Evolutionary conservation across 768 basidiomycete genomes (phyloP).

Genomic region (Panellus pusillus): DNA sequence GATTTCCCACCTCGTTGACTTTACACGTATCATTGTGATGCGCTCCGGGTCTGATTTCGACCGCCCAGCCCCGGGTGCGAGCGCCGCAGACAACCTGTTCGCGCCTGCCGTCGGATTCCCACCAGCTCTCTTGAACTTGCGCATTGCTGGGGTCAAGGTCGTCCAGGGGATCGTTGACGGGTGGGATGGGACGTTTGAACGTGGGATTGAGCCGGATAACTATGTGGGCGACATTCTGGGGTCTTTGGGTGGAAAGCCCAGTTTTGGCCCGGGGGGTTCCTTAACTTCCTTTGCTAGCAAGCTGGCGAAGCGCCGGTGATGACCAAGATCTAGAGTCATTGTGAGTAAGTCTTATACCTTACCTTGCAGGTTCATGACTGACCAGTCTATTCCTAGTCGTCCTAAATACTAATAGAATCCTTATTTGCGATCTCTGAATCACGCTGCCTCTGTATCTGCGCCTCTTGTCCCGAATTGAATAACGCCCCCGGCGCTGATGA

Average conservation of each 20-base stretch:
- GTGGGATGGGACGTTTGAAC: constrained; percentile 34
- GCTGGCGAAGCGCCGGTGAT: background rate
- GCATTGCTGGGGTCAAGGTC: constrained; percentile 36
- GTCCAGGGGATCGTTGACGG: constrained; percentile 36
- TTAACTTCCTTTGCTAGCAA: background rate
- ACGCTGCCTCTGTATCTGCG: too few species aligned
- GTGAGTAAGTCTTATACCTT: too few species aligned
- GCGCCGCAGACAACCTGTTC: constrained; percentile 32
- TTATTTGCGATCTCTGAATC: too few species aligned
- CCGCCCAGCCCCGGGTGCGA: constrained; percentile 23
- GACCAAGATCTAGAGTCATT: background rate
- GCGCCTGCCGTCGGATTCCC: constrained; percentile 32
- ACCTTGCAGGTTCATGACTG: too few species aligned
- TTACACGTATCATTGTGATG: constrained; percentile 38
- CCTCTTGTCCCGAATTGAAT: too few species aligned
- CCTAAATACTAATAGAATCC: too few species aligned
- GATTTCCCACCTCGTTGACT: constrained; percentile 33
- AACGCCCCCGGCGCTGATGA: too few species aligned
- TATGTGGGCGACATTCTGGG: constrained; percentile 32
- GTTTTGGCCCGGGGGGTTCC: constrained; percentile 15
- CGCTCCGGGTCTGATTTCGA: constrained; percentile 38
- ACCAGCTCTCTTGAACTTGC: constrained; percentile 36
- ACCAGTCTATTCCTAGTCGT: too few species aligned
- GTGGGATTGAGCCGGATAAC: constrained; percentile 32
- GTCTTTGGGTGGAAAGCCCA: constrained; percentile 16